Percentiles rank a stretch among this genome's conserved stretches.
phyloP scores from a whole-genome alignment of 2,329 filamentous ascomycete genomes.

The Aspergillus flavus region DNA sequence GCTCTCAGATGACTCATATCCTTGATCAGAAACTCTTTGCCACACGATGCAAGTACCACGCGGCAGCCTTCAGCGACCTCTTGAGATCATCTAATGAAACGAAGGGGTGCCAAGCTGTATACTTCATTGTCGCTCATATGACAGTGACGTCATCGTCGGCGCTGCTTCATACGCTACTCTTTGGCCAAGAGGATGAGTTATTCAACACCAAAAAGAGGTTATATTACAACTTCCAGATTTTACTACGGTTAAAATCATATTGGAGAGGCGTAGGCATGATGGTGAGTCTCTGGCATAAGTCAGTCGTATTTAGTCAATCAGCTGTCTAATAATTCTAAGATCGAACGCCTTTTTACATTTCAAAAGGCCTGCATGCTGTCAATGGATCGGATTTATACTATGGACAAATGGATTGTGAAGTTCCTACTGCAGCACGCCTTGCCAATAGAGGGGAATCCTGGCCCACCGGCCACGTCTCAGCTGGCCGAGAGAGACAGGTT shows the following conservation, averaged over 20 bases:
- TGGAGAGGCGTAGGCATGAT: conserved; percentile 4
- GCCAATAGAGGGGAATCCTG: conserved; percentile 17
- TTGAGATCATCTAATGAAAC: conserved; percentile 20
- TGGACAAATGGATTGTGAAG: conserved; percentile 25
- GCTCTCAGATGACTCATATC: conserved; percentile 20
- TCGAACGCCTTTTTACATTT: conserved; percentile 20
- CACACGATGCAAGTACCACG: conserved; percentile 8
- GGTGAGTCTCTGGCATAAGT: not conserved
- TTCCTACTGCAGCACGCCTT: conserved; percentile 26
- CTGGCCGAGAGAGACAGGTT: conserved; percentile 19
- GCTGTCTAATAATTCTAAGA: conserved; percentile 5
- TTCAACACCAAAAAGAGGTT: not conserved
- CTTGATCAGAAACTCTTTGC: not conserved
- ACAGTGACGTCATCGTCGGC: conserved; percentile 40
- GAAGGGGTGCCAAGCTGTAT: conserved; percentile 32
- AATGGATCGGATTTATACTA: conserved; percentile 21
- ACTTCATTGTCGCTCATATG: conserved; percentile 40
- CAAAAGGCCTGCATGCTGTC: conserved; percentile 23
- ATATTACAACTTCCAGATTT: conserved; percentile 4
- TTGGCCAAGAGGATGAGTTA: conserved; percentile 26
- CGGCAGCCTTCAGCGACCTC: conserved; percentile 1
- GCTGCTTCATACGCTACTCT: conserved; percentile 36
- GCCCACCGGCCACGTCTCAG: conserved; percentile 10
- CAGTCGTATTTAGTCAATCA: not conserved
- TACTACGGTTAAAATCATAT: conserved; percentile 4